A percentile compares a stretch with the other conserved stretches of the same genome.
Conservation (phyloP, 1,284 basidiomycete genomes). For the Calocybe gambosa region DNA sequence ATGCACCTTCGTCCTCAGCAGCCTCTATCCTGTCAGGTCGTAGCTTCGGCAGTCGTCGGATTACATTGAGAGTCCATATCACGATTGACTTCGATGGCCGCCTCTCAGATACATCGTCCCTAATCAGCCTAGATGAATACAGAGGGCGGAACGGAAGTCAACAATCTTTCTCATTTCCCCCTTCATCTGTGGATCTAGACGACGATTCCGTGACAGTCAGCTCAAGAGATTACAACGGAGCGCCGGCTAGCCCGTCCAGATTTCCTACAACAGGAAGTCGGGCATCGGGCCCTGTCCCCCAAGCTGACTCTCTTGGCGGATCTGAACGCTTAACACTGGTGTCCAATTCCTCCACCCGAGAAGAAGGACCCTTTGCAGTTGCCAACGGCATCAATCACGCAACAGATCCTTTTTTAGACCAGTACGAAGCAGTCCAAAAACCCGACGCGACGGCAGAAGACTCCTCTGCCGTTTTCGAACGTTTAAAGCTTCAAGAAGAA, state of each 20-base stretch:
- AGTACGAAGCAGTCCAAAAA: conserved; percentile 20
- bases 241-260: conserved; percentile 16
- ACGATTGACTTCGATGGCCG: conserved; percentile 84
- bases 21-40: conserved; percentile 69
- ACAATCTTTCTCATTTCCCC: conserved; percentile 45
- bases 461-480: conserved; percentile 50
- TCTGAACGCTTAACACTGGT: conserved; percentile 11
- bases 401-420: conserved; percentile 26
- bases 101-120: conserved; percentile 79
- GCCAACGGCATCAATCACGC: background rate
- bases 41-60: conserved; percentile 60
- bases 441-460: conserved; percentile 32
- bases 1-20: conserved; percentile 60
- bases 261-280: conserved; percentile 6
- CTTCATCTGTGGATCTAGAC: conserved; percentile 42
- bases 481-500: conserved; percentile 45
- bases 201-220: conserved; percentile 71
- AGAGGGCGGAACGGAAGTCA: conserved; percentile 53
- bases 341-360: background rate
- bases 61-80: conserved; percentile 72
- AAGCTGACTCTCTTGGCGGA: conserved; percentile 10
- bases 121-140: conserved; percentile 73
- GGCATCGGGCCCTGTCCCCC: background rate
- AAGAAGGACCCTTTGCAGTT: background rate
- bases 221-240: conserved; percentile 49